Base-by-base conservation (phyloP, 2,329 filamentous ascomycete genomes). In the Ceratocystis papillata region DNA sequence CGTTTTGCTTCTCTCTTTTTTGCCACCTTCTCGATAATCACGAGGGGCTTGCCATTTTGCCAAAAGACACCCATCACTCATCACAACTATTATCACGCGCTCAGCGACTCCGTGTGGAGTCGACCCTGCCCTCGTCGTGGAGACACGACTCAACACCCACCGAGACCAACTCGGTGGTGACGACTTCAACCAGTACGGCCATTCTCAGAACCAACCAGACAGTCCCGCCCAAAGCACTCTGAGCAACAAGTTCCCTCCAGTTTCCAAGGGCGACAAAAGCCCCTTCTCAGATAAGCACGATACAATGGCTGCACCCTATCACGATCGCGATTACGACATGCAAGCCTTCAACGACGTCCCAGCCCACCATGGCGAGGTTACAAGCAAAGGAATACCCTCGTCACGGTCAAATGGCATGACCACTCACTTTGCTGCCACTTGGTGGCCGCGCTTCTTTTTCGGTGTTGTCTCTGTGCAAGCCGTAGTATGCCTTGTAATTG, bases 391-490 rank as follows among this genome's bases (percentile, higher is more conserved):
- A 50, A 61, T 61, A 37, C 64, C 44, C 10, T 37, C 46, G 22
- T 28, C 50, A 17, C 67, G 60, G 20, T 45, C 64, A 7, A 67
- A 67, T 22, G 64, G 66, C 37, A 64, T 66, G 30, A 70, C 67
- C 62, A 65, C 92, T 79, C 93, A 91, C 74, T 84, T 88, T 71
- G 87, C 95, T 71, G 89, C 86, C 73, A 88, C 89, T 67, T 84
- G 82, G 73, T 99, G 94, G 93, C 91, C 92, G 17, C 93, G 90
- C 80, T 79, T 85, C 69, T 97, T 97, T 74, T 84, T 95, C 76
- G 75, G 85, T 69, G 81, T 88, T 45, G 86, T 89, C 45, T 76
- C 87, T 59, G 69, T 89, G 67, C 94, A 99, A 79, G 89, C 90
- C 69, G 77, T 88, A 68, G 82, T 95, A 65, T 89, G 89, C 69